Conservation (phyloP, 768 basidiomycete genomes). For the Mycena belliarum region DNA sequence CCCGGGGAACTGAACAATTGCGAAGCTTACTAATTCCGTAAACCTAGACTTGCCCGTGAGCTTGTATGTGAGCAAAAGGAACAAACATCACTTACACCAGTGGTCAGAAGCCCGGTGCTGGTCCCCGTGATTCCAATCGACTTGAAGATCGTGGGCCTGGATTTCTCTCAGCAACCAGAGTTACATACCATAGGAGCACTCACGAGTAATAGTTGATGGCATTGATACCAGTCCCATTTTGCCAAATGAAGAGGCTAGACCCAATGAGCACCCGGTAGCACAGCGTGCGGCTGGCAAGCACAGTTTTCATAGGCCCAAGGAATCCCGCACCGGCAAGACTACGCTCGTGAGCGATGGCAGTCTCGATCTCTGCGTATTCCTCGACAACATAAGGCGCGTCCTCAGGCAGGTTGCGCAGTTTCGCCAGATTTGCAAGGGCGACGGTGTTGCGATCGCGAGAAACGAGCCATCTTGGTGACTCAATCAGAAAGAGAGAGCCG, state of each 20-base stretch:
- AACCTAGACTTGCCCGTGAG: slow-evolving; percentile 24
- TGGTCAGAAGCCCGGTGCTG: slow-evolving; percentile 39
- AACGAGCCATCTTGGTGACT: slow-evolving; percentile 40
- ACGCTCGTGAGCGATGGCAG: slow-evolving; percentile 34
- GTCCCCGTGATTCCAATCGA: slow-evolving; percentile 45
- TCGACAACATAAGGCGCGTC: slow-evolving; percentile 32
- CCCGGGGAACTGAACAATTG: neutral
- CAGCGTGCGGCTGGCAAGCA: slow-evolving; percentile 29
- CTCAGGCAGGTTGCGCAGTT: slow-evolving; percentile 33
- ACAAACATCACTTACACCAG: slow-evolving; percentile 29
- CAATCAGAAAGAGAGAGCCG: slow-evolving; percentile 33
- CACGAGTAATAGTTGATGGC: slow-evolving; percentile 49
- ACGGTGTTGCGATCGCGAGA: slow-evolving; percentile 34
- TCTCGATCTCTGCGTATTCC: slow-evolving; percentile 35
- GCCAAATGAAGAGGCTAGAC: slow-evolving; percentile 42
- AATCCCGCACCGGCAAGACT: slow-evolving; percentile 36
- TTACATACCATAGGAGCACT: neutral
- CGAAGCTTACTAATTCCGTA: slow-evolving; percentile 46
- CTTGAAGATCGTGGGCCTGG: slow-evolving; percentile 46
- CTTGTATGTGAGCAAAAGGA: neutral
- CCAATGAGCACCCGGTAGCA: slow-evolving; percentile 38
- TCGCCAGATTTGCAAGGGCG: slow-evolving; percentile 34
- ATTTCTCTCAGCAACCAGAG: neutral
- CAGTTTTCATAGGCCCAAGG: slow-evolving; percentile 33
- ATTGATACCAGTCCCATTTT: slow-evolving; percentile 44